phyloP scores from a whole-genome alignment of 352 stramenopile species.

The Globisporangium splendens region DNA sequence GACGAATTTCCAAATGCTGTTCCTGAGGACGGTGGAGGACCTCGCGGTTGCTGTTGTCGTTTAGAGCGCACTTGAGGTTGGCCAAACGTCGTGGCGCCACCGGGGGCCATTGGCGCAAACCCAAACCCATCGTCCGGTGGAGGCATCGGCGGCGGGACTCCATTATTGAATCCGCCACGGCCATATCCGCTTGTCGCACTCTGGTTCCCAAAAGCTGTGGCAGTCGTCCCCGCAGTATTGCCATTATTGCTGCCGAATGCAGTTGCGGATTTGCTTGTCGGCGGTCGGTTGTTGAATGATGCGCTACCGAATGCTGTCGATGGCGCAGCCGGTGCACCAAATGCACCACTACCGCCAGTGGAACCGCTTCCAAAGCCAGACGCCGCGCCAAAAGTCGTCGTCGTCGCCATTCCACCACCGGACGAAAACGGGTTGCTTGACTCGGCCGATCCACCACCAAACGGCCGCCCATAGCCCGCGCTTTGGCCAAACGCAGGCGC shows the following conservation, averaged over 20 bases:
- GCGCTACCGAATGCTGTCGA: slow-evolving; percentile 3
- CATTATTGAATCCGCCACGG: not conserved
- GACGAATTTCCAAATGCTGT: slow-evolving; percentile 10
- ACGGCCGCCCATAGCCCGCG: slow-evolving; percentile 9
- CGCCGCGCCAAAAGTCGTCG: slow-evolving; percentile 2
- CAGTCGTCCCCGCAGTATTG: not conserved
- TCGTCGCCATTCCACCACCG: not conserved
- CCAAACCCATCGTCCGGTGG: slow-evolving; percentile 14
- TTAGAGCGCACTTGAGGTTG: slow-evolving; percentile 16
- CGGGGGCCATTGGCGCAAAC: slow-evolving; percentile 4
- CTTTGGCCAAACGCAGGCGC: slow-evolving; percentile 37
- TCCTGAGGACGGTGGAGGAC: not conserved
- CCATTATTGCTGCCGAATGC: not conserved
- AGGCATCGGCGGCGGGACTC: slow-evolving; percentile 2
- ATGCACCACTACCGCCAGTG: not conserved
- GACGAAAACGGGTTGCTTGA: slow-evolving; percentile 15
- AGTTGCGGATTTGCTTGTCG: not conserved
- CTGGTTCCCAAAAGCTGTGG: slow-evolving; percentile 8
- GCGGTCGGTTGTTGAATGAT: not conserved
- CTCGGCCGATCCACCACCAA: not conserved
- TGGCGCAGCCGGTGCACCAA: not conserved
- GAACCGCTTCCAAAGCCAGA: slow-evolving; percentile 1
- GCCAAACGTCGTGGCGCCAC: slow-evolving; percentile 11
- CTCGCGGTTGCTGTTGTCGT: slow-evolving; percentile 4
- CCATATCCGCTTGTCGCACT: not conserved